Conservation (phyloP, 129 eudicot species). For the Chrysanthemum lavandulifolium region DNA sequence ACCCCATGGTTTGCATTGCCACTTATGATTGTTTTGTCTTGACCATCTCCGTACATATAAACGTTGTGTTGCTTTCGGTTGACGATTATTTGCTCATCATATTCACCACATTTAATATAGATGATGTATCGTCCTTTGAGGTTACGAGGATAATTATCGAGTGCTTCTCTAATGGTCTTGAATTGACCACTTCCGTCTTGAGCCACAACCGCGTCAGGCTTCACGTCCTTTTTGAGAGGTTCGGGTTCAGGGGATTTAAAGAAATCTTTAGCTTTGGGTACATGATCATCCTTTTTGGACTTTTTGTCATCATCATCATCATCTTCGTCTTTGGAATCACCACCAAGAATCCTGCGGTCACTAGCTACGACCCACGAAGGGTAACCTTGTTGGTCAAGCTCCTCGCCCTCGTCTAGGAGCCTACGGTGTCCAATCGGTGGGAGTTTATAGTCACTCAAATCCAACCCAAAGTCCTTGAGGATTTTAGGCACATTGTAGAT, state of each 20-base stretch:
- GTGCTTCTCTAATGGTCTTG: slow-evolving; percentile 54
- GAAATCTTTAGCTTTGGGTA: slow-evolving; percentile 19
- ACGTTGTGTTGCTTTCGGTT: slow-evolving; percentile 33
- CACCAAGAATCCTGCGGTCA: slow-evolving; percentile 51
- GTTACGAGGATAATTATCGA: slow-evolving; percentile 40
- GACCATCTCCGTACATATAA: slow-evolving; percentile 65
- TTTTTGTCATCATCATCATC: too few relatives aligned
- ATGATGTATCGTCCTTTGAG: slow-evolving; percentile 45
- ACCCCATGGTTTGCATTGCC: slow-evolving; percentile 27
- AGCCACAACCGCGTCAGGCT: slow-evolving; percentile 62
- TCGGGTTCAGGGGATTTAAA: slow-evolving; percentile 29
- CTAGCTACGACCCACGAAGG: slow-evolving; percentile 50
- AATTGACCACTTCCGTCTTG: slow-evolving; percentile 61
- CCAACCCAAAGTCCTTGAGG: slow-evolving; percentile 34
- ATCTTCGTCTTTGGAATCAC: neutral
- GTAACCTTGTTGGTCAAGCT: slow-evolving; percentile 30
- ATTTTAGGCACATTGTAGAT: slow-evolving; percentile 31
- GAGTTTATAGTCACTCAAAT: slow-evolving; percentile 1
- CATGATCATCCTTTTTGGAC: neutral
- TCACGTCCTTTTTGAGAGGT: neutral
- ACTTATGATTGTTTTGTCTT: slow-evolving; percentile 43
- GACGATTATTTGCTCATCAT: slow-evolving; percentile 44
- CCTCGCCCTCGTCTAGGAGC: slow-evolving; percentile 30
- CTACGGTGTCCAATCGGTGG: slow-evolving; percentile 31
- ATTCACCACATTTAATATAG: slow-evolving; percentile 50